A percentile compares a stretch with the other conserved stretches of the same genome.
Evolutionary conservation across 2,329 filamentous ascomycete genomes (phyloP).

Genomic region (Fusarium denticulatum): DNA sequence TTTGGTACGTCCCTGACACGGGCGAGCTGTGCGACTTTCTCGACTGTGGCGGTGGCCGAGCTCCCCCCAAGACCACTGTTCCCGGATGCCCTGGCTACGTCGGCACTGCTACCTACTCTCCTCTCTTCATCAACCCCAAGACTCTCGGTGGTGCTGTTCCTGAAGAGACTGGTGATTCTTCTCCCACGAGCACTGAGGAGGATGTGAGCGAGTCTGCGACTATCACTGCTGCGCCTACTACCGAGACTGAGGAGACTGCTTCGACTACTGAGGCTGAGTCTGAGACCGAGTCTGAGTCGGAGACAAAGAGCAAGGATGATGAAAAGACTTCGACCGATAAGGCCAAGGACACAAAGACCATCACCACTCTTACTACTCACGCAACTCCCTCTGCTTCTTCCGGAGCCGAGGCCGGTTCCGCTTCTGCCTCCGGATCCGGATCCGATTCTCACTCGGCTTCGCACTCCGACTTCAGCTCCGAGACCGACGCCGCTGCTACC

Average conservation of each 20-base stretch:
- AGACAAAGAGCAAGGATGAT: conserved; percentile 5
- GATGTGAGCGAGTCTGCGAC: conserved; percentile 18
- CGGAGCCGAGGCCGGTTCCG: conserved; percentile 24
- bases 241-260: conserved; percentile 9
- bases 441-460: conserved; percentile 9
- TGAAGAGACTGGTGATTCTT: conserved; percentile 8
- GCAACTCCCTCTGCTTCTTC: conserved; percentile 19
- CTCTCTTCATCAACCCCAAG: conserved; percentile 56
- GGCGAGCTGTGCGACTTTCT: conserved; percentile 72
- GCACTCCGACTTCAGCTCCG: conserved; percentile 27
- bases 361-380: conserved; percentile 16
- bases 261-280: conserved; percentile 5
- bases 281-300: neutral
- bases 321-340: conserved; percentile 1
- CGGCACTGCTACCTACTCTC: conserved; percentile 65
- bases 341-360: conserved; percentile 20
- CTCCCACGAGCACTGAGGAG: neutral
- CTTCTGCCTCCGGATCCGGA: conserved; percentile 3
- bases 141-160: conserved; percentile 32
- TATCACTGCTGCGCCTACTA: conserved; percentile 33
- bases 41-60: conserved; percentile 75
- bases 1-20: conserved; percentile 70
- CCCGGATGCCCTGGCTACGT: conserved; percentile 68
- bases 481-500: conserved; percentile 27
- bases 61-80: conserved; percentile 69